phyloP scores from a whole-genome alignment of 257 asterid genomes.

The Solanum medicagineum region DNA sequence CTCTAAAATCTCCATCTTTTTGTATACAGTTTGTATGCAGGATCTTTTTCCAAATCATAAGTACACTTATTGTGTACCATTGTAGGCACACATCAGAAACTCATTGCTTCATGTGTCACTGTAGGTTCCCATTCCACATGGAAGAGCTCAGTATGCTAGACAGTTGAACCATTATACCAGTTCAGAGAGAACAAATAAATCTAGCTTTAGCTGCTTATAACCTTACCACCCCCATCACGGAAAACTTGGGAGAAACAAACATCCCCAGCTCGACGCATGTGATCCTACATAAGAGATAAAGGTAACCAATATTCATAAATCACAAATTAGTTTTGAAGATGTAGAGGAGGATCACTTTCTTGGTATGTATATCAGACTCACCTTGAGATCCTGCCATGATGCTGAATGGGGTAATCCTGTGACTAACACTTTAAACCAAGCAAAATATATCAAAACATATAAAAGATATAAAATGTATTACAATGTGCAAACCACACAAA shows the following conservation, averaged over 20 bases:
- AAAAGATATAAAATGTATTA: background rate
- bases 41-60: background rate
- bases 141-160: background rate
- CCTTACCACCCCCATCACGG: slow-evolving; percentile 89
- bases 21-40: background rate
- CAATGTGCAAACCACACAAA: background rate
- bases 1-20: background rate
- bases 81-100: background rate
- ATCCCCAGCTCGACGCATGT: slow-evolving; percentile 99
- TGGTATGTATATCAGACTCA: slow-evolving; percentile 1
- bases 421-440: slow-evolving; percentile 45
- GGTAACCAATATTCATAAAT: background rate
- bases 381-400: slow-evolving; percentile 99
- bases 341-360: background rate
- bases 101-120: background rate
- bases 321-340: background rate
- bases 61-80: background rate
- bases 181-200: background rate
- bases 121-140: background rate
- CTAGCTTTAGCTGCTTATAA: background rate
- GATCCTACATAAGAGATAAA: slow-evolving; percentile 50
- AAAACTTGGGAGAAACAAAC: slow-evolving; percentile 98
- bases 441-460: background rate
- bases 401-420: slow-evolving; percentile 90
- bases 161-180: background rate